These are phyloP conservation scores for Yamadazyma taylorii DNA, from an alignment of 1,139 yeast species.

Conservation along the genomic window DNA sequence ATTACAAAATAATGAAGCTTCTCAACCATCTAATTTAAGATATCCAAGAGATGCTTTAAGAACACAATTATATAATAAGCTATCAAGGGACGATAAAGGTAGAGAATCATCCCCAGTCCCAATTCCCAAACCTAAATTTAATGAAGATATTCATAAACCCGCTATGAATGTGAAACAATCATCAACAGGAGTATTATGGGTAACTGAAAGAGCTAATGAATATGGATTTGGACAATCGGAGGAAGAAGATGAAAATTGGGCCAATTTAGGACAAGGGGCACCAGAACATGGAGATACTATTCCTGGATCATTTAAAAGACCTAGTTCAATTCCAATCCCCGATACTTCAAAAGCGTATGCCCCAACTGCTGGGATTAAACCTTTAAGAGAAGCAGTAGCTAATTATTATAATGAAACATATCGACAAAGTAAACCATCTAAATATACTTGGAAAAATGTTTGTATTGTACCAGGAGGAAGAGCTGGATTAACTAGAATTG, in stretches of 20 bases:
- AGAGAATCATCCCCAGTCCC: slow-evolving; percentile 52
- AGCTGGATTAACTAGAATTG: slow-evolving; percentile 67
- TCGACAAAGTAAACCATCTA: slow-evolving; percentile 49
- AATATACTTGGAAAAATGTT: slow-evolving; percentile 65
- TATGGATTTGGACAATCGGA: slow-evolving; percentile 48
- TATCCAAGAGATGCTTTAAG: slow-evolving; percentile 15
- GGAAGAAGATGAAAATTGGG: slow-evolving; percentile 54
- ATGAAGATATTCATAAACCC: slow-evolving; percentile 52
- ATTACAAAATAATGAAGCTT: slow-evolving; percentile 19
- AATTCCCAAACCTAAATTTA: slow-evolving; percentile 47
- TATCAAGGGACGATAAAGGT: slow-evolving; percentile 36
- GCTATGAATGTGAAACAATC: slow-evolving; percentile 64
- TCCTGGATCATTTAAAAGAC: slow-evolving; percentile 62
- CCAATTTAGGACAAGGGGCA: slow-evolving; percentile 70
- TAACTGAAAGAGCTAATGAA: slow-evolving; percentile 63
- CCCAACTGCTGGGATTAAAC: slow-evolving; percentile 63
- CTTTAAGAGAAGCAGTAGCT: slow-evolving; percentile 62
- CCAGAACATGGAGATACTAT: slow-evolving; percentile 67
- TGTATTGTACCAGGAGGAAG: slow-evolving; percentile 73
- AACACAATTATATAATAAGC: slow-evolving; percentile 29
- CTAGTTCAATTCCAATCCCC: slow-evolving; percentile 51
- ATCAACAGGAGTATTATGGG: slow-evolving; percentile 71
- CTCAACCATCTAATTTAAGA: slow-evolving; percentile 11
- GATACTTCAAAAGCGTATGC: slow-evolving; percentile 60
- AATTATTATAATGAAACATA: slow-evolving; percentile 58